Evolutionary conservation across 169 alveolate genomes (phyloP), one percentile per base, ranked within the genome.

Genomic region (Cryptosporidium ubiquitum): DNA sequence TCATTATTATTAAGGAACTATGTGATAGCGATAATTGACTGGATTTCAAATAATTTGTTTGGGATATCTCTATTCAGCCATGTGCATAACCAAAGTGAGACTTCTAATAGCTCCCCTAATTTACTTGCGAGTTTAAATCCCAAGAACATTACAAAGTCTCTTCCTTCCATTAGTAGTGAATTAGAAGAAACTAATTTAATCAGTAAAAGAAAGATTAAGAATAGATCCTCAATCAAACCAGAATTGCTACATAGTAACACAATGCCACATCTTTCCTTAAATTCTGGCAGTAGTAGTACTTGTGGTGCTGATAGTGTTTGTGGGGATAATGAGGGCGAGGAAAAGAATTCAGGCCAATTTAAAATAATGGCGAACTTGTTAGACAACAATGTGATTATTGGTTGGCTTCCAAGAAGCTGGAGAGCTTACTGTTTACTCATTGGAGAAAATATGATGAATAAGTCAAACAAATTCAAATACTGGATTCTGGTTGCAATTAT

Each of bases 371-470:
- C 49, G 23, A 79, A 39, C 42, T 18, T 61, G 5, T n/a, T 79
- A 18, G 75, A 79, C 18, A 79, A 79, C 26, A 79, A 58, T 33
- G 20, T 61, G 39, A 40, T 64, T 10, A 47, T 79, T 31, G 35
- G 55, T 4, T 79, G 89, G 89, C 61, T 79, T 18, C 89, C 89
- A 12, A 68, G 61, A 29, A 47, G 89, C 42, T 60, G 52, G 68
- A 61, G 37, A 61, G 49, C 39, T 12, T 79, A 58, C 33, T 79
- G 58, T 5, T 44, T 79, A n/a, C 23, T 57, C 20, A 31, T 64
- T 40, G 61, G 74, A 6, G 75, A 61, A 47, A 42, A 47, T 23
- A 26, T 79, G 52, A 79, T 64, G 33, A 40, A 47, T 31, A 79
- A 79, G 26, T 79, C 89, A 10, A 37, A 39, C 55, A 61, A 29